Evolutionary conservation across 306 rosid genomes (phyloP), one percentile per base, ranked within the genome.

Genomic region (Lathyrus oleraceus): DNA sequence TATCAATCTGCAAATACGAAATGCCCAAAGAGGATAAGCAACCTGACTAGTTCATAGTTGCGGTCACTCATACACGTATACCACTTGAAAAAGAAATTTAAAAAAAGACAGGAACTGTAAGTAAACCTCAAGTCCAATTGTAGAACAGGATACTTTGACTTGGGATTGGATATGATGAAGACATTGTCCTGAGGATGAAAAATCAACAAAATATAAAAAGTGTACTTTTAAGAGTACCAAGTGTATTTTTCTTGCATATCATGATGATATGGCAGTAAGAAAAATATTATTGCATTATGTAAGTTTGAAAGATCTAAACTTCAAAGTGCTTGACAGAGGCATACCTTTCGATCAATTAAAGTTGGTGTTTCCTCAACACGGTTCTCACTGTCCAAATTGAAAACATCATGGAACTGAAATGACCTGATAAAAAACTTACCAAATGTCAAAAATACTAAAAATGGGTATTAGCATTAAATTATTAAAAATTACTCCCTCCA

Each of bases 111-210:
- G 63, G 67, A 65, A 60, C 20, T 27, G n/a, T 48, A 42, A 71
- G 68, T 71, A 65, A 73, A 94, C 92, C 97, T 94, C 76, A 89
- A 71, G 73, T 94, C 97, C 62, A 95, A 39, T 75, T 95, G 99
- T 42, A 95, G 96, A 73, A 91, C 84, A 14, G 99, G 99, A 79
- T 84, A 94, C 84, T 89, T 94, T 51, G 97, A 94, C 82, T 94
- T 94, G 63, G 45, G 88, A 76, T 94, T 94, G 74, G 99, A 94
- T 69, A 94, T 86, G 67, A 87, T 86, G 74, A 94, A 94, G 68
- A 94, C 92, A 71, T 94, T 94, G 82, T 94, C 97, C 97, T 94
- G 87, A 74, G 60, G 60, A 61, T 47, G 58, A 77, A 75, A 42
- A 75, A 69, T 61, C 5, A 74, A 43, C 44, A 58, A 64, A 77